Percentiles rank a stretch among this genome's conserved stretches.
Conservation (phyloP, 2,329 filamentous ascomycete species). For the Saccharata proteae region DNA sequence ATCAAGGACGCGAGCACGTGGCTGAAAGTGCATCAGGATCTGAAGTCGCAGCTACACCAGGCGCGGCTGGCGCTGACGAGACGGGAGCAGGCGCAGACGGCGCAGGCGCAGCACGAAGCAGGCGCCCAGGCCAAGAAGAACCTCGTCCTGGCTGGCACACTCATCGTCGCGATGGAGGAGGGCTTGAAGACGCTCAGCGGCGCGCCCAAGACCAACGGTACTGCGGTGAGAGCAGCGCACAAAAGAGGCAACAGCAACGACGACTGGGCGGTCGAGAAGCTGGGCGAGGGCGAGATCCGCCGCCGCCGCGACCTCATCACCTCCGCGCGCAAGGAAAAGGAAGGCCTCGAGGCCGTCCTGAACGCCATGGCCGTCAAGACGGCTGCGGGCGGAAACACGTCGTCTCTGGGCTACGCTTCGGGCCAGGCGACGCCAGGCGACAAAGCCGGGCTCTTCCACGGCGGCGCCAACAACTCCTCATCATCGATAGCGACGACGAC, state of each 20-base stretch:
- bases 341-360: slow-evolving; percentile 62
- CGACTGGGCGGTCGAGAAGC: slow-evolving; percentile 29
- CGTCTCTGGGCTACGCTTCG: slow-evolving; percentile 17
- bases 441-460: slow-evolving; percentile 24
- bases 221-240: not conserved
- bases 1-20: slow-evolving; percentile 34
- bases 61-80: slow-evolving; percentile 53
- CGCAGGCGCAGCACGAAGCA: slow-evolving; percentile 53
- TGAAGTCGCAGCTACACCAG: slow-evolving; percentile 60
- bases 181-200: slow-evolving; percentile 39
- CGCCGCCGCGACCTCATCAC: slow-evolving; percentile 58
- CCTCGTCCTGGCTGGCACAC: slow-evolving; percentile 54
- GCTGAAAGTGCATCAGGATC: slow-evolving; percentile 63
- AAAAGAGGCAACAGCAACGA: slow-evolving; percentile 18
- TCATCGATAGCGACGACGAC: not conserved
- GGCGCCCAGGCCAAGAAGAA: slow-evolving; percentile 63
- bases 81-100: slow-evolving; percentile 50
- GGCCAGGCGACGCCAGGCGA: slow-evolving; percentile 29
- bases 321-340: slow-evolving; percentile 59
- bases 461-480: slow-evolving; percentile 1
- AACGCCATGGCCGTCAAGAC: slow-evolving; percentile 47
- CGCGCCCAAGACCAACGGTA: slow-evolving; percentile 10
- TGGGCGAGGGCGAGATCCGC: slow-evolving; percentile 65
- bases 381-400: slow-evolving; percentile 19
- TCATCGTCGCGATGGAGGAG: slow-evolving; percentile 53